phyloP scores from a whole-genome alignment of 805 yeast species.

The Tetrapisispora taiwanensis region DNA sequence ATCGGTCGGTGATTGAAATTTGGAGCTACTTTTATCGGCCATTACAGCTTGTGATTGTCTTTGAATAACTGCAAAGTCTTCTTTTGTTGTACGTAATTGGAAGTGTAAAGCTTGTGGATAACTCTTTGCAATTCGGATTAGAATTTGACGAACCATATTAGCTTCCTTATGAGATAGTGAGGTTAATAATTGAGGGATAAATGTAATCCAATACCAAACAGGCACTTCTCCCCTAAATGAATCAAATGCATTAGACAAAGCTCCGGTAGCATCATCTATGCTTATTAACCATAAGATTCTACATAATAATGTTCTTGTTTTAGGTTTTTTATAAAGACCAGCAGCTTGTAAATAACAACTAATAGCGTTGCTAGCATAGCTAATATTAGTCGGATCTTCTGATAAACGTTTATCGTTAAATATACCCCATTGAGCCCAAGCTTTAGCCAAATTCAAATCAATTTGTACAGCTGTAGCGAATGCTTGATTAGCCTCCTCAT shows the following conservation, averaged over 20 bases:
- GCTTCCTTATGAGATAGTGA: slow-evolving; percentile 90
- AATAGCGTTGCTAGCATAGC: slow-evolving; percentile 85
- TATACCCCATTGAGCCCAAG: slow-evolving; percentile 99
- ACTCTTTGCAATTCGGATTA: slow-evolving; percentile 86
- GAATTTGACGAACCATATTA: slow-evolving; percentile 71
- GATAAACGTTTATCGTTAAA: slow-evolving; percentile 83
- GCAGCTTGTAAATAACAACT: slow-evolving; percentile 97
- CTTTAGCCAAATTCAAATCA: slow-evolving; percentile 87
- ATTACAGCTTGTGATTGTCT: slow-evolving; percentile 55
- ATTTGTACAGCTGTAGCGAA: slow-evolving; percentile 97
- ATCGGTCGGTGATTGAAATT: slow-evolving; percentile 5
- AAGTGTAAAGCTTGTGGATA: slow-evolving; percentile 97
- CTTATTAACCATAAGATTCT: slow-evolving; percentile 89
- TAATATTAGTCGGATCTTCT: slow-evolving; percentile 70
- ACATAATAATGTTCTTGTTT: slow-evolving; percentile 78
- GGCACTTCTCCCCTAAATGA: slow-evolving; percentile 93
- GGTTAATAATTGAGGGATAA: slow-evolving; percentile 86
- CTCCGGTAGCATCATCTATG: slow-evolving; percentile 75
- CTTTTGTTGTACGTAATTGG: slow-evolving; percentile 90
- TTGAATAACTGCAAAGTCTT: slow-evolving; percentile 81
- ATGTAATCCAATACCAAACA: slow-evolving; percentile 98
- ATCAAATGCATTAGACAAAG: slow-evolving; percentile 79
- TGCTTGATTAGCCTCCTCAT: slow-evolving; percentile 94
- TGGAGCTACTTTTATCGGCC: slow-evolving; percentile 16
- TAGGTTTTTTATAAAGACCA: slow-evolving; percentile 85